Conservation (phyloP, 805 yeast genomes). For the Yamadazyma nakazawae region DNA sequence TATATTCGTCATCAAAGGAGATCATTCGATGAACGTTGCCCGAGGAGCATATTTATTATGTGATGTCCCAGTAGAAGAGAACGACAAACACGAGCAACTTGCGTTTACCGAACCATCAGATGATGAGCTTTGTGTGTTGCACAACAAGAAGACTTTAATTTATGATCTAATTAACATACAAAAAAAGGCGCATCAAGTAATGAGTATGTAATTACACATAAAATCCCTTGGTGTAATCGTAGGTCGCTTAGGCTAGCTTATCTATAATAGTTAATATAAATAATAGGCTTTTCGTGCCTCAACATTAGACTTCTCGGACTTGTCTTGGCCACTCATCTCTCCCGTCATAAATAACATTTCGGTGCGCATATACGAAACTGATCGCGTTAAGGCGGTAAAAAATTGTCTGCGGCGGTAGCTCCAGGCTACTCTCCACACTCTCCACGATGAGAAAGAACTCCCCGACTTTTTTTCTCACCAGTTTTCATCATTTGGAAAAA, state of each 20-base stretch:
- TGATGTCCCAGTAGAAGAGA: background rate
- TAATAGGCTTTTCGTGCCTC: no score
- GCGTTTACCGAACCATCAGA: background rate
- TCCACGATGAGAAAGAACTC: background rate
- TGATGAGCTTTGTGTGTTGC: background rate
- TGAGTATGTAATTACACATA: background rate
- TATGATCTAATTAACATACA: background rate
- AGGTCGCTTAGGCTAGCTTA: no score
- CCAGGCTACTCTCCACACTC: background rate
- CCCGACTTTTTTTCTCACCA: conserved; percentile 1
- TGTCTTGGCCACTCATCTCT: background rate
- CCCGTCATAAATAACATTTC: background rate
- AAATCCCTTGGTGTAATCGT: no score
- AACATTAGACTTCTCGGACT: no score
- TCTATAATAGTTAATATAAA: no score
- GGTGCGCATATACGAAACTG: no score
- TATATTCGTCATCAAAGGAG: conserved; percentile 1
- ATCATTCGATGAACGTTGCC: conserved; percentile 12
- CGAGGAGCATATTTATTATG: conserved; percentile 9
- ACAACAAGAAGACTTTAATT: background rate
- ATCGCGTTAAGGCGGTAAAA: background rate
- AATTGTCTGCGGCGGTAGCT: background rate
- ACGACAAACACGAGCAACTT: background rate
- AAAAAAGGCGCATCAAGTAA: background rate
- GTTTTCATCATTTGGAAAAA: background rate